Base-by-base conservation (phyloP, 805 yeast genomes). In the Schwanniomyces pseudopolymorphus region DNA sequence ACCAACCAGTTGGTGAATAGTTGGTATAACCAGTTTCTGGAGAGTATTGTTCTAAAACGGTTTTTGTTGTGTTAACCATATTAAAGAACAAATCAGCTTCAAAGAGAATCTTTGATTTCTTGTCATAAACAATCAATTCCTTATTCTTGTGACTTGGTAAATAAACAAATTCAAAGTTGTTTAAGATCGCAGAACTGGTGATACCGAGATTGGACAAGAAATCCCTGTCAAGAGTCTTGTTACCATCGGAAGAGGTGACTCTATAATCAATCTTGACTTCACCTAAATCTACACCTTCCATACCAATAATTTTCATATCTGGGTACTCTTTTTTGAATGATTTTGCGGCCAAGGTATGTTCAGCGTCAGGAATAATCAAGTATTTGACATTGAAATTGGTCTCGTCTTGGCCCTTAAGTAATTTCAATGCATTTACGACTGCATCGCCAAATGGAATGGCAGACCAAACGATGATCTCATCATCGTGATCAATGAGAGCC, bases 61-160 rank as follows among this genome's bases (percentile, higher is more conserved):
- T 54, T 13, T 50, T 40, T 4, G 54, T 52, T 22, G 25, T 5
- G 25, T 22, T 22, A 22, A 22, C 25, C 51, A 83, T 66, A 58
- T 83, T 81, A 65, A 84, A 79, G 27, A 84, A 55, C 47, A 84
- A 58, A 59, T 85, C 89, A 11, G 84, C 89, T 53, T 76, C 81
- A 49, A 78, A 69, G 16, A 84, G 55, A 0, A 80, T 70, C 58
- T 75, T 76, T 28, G 80, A 66, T 11, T 61, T 59, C 38, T 66
- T 69, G 56, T 80, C 80, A 57, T 60, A 78, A 52, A 78, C 55
- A 2, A 80, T 75, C 43, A 85, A 61, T 59, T 85, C 90, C 57
- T 77, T 72, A 61, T 84, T 85, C n/a, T 54, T 60, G 55, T 80
- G 85, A 4, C 66, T 60, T 10, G 86, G 85, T 44, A 84, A 58